Base-by-base conservation (phyloP, 805 yeast species). In the Candida peoriensis region DNA sequence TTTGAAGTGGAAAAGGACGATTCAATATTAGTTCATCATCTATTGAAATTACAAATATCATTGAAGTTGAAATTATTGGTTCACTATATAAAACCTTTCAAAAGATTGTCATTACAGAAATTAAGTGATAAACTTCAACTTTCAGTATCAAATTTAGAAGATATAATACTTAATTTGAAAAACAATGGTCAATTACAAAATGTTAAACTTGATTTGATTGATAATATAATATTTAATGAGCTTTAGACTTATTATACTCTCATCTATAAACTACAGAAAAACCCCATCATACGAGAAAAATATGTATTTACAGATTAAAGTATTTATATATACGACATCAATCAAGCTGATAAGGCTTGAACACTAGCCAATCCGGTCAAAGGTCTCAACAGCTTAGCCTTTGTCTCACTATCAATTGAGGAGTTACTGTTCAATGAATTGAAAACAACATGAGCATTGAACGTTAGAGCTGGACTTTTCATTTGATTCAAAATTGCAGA, bases 11-110 rank as follows among this genome's bases (percentile, higher is more conserved):
- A 44, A 25, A 16, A 29, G 5, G 21, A 33, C 4, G 55, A 53
- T 34, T 28, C 20, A 2, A 44, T 50, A 20, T 37, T 53, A 38
- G 22, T 45, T 2, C 26, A 42, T 22, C 47, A 42, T 24, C 28
- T 53, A 26, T 26, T 18, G 5, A 52, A 43, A 30, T 44, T 53
- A 6, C 43, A 49, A 16, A 39, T 39, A 18, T 38, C 35, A 1
- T 34, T 54, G 18, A 49, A 48, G 23, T 26, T 50, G 9, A 40
- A 44, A 21, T 33, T 49, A 9, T 21, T 54, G 30, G 59, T 30
- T 37, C 53, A 44, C 39, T 63, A 28, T 34, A 50, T 54, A 23
- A 48, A 47, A 31, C 58, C 58, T 12, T 54, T 50, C 36, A 50
- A 49, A 24, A 40, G 44, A 18, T 28, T 54, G 6, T 44, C 52